A percentile compares a stretch with the other conserved stretches of the same genome.
phyloP scores from a whole-genome alignment of 1,284 basidiomycete genomes.

The Rhodofomes roseus region DNA sequence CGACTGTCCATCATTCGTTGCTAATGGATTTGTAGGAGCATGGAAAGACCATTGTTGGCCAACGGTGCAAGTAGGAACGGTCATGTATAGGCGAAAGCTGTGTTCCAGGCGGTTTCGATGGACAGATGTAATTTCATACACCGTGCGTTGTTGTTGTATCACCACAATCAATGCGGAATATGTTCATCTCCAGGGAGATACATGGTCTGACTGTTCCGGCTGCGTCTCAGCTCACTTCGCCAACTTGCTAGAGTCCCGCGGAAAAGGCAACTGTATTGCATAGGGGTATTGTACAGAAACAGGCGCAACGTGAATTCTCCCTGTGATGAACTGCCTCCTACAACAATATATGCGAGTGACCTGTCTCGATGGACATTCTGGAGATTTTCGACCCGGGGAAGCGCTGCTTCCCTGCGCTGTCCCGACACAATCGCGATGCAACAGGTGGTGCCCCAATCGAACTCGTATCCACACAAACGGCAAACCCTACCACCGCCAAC shows the following conservation, averaged over 20 bases:
- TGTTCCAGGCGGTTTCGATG: background rate
- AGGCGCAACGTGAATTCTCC: slow-evolving; percentile 27
- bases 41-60: slow-evolving; percentile 71
- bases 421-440: slow-evolving; percentile 19
- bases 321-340: slow-evolving; percentile 12
- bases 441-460: slow-evolving; percentile 9
- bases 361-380: slow-evolving; percentile 7
- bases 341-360: slow-evolving; percentile 1
- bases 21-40: slow-evolving; percentile 52
- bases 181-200: background rate
- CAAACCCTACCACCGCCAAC: slow-evolving; percentile 4
- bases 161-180: background rate
- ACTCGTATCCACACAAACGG: slow-evolving; percentile 5
- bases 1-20: background rate
- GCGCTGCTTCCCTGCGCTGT: slow-evolving; percentile 37
- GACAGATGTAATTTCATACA: background rate
- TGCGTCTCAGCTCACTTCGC: background rate
- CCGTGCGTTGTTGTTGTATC: background rate
- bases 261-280: slow-evolving; percentile 12
- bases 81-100: background rate
- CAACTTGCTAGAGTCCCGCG: background rate
- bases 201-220: background rate
- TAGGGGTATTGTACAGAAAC: slow-evolving; percentile 20
- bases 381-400: slow-evolving; percentile 29
- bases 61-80: slow-evolving; percentile 65